A percentile compares a stretch with the other conserved stretches of the same genome.
Evolutionary conservation across 164 flowering plant species (phyloP).

Genomic region (Vitis riparia): DNA sequence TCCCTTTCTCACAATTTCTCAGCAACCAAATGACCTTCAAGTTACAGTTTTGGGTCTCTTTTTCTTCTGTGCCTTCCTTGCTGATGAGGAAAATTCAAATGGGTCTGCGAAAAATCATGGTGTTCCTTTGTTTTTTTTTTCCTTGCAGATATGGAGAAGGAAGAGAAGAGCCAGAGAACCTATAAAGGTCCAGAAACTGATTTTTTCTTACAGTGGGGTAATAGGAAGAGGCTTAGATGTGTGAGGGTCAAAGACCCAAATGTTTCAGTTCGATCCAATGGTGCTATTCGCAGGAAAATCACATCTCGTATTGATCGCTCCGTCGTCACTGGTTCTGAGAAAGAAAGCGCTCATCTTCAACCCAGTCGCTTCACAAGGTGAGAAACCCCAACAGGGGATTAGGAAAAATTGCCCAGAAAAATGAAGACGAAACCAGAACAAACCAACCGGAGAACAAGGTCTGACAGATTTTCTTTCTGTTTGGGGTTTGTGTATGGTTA

Average conservation of each 20-base stretch:
- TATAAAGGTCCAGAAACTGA: slow-evolving; percentile 29
- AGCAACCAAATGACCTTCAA: neutral
- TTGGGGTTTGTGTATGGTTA: neutral
- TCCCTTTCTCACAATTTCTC: neutral
- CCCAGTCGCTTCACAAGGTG: slow-evolving; percentile 31
- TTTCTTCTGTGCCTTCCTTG: neutral
- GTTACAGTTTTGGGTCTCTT: slow-evolving; percentile 2
- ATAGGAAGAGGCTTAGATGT: slow-evolving; percentile 44
- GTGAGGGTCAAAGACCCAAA: slow-evolving; percentile 34
- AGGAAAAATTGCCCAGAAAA: too few relatives aligned
- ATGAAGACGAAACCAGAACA: too few relatives aligned
- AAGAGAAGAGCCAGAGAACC: slow-evolving; percentile 26
- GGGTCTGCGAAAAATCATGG: neutral
- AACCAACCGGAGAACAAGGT: slow-evolving; percentile 21
- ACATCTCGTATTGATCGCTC: slow-evolving; percentile 25
- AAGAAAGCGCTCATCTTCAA: slow-evolving; percentile 18
- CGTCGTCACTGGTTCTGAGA: slow-evolving; percentile 15
- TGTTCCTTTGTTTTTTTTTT: slow-evolving; percentile 2
- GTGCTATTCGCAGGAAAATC: slow-evolving; percentile 26
- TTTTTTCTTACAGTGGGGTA: slow-evolving; percentile 50
- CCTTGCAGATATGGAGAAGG: slow-evolving; percentile 31
- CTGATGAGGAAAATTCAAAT: neutral
- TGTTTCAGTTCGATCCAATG: slow-evolving; percentile 10
- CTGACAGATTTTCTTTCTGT: neutral
- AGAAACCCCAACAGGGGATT: neutral